phyloP scores from a whole-genome alignment of 805 yeast genomes.

The Saturnispora diversa region DNA sequence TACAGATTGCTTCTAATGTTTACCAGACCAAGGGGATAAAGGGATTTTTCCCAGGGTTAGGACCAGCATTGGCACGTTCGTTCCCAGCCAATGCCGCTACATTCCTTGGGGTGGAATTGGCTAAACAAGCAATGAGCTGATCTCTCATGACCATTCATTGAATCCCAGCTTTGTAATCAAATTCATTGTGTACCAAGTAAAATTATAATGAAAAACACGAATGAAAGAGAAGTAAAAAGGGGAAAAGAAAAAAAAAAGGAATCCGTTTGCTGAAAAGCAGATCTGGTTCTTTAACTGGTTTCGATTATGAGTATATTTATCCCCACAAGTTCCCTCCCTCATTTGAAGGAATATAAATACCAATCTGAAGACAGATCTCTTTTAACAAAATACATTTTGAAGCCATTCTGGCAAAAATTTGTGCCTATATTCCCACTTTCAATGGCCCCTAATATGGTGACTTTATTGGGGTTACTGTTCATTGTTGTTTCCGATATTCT shows the following conservation, averaged over 20 bases:
- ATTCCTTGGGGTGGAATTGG: constrained; percentile 87
- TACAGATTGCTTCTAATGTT: constrained; percentile 57
- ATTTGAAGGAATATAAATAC: constrained; percentile 31
- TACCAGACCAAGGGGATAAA: constrained; percentile 72
- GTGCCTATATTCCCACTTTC: constrained; percentile 69
- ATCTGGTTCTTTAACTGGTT: neutral
- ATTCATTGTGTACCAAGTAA: neutral
- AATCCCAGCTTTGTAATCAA: neutral
- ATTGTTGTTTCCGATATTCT: constrained; percentile 54
- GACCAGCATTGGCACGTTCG: constrained; percentile 88
- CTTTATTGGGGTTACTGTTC: constrained; percentile 70
- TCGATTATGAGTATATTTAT: constrained; percentile 15
- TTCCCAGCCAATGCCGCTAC: constrained; percentile 99
- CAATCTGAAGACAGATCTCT: constrained; percentile 77
- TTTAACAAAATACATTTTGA: constrained; percentile 63
- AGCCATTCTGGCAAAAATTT: constrained; percentile 74
- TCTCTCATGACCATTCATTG: neutral
- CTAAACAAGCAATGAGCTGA: constrained; percentile 29
- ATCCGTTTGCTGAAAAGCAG: too few species aligned
- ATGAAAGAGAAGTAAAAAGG: neutral
- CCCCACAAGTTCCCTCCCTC: constrained; percentile 10
- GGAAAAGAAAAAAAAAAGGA: neutral
- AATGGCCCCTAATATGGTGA: constrained; percentile 92
- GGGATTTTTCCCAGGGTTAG: constrained; percentile 96
- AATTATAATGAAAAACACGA: too few species aligned